Conservation (phyloP, 495 filamentous ascomycete species). For the Penicillium riverlandense region DNA sequence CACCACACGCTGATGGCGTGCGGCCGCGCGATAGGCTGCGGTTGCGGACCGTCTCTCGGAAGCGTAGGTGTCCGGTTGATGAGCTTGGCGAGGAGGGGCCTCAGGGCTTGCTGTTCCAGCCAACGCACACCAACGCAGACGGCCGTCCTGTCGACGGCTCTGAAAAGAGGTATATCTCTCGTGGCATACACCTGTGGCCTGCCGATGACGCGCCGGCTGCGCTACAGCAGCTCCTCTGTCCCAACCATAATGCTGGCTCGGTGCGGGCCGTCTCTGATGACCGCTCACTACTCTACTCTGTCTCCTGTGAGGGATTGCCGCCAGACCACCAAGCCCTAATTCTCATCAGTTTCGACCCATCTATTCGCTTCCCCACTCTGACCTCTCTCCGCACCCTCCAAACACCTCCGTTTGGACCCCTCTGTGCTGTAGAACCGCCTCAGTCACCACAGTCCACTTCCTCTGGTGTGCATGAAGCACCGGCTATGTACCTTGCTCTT, state of each 20-base stretch:
- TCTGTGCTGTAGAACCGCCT: conserved; percentile 1
- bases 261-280: conserved; percentile 53
- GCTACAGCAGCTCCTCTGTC: conserved; percentile 51
- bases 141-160: conserved; percentile 22
- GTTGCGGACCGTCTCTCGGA: conserved; percentile 43
- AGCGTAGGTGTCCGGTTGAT: conserved; percentile 31
- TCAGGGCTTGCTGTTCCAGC: conserved; percentile 24
- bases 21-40: conserved; percentile 42
- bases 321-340: conserved; percentile 42
- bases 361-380: conserved; percentile 31
- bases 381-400: conserved; percentile 4
- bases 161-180: conserved; percentile 42
- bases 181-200: conserved; percentile 54
- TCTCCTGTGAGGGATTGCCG: conserved; percentile 42
- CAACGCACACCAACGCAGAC: conserved; percentile 19
- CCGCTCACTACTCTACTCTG: conserved; percentile 46
- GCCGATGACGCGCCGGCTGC: conserved; percentile 37
- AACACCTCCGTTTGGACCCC: conserved; percentile 2
- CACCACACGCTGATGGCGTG: conserved; percentile 20
- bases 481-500: conserved; percentile 28
- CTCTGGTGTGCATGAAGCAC: conserved; percentile 23
- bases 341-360: conserved; percentile 59
- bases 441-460: conserved; percentile 6
- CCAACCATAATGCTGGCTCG: conserved; percentile 37
- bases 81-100: conserved; percentile 28